Percentiles rank a stretch among this genome's conserved stretches.
phyloP scores from a whole-genome alignment of 805 yeast genomes.

The Debaryomyces hansenii region DNA sequence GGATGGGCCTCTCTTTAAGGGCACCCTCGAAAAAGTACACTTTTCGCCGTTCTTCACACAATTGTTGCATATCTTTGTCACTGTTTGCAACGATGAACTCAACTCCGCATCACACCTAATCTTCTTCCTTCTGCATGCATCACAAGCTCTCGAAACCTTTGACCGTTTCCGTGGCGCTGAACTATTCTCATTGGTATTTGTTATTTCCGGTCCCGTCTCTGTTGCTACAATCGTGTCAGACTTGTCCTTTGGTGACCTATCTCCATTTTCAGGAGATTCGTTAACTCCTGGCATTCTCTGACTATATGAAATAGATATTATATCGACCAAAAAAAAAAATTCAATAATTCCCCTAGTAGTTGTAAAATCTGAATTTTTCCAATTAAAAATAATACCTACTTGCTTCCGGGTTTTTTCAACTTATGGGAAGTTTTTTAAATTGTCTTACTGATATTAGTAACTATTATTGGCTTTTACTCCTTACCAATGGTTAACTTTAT shows the following conservation, averaged over 20 bases:
- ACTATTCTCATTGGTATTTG: not conserved
- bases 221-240: not conserved
- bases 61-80: constrained; percentile 58
- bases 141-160: constrained; percentile 81
- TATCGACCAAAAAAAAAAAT: too few species aligned
- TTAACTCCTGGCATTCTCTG: too few species aligned
- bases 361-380: not conserved
- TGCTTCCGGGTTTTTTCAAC: too few species aligned
- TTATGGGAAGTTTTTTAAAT: too few species aligned
- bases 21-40: constrained; percentile 70
- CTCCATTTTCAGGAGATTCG: not conserved
- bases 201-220: constrained; percentile 7
- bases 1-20: constrained; percentile 76
- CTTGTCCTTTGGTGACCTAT: not conserved
- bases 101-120: constrained; percentile 67
- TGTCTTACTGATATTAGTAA: too few species aligned
- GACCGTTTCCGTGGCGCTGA: constrained; percentile 52
- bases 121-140: constrained; percentile 73
- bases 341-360: too few species aligned
- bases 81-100: constrained; percentile 41
- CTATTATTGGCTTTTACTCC: too few species aligned
- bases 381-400: not conserved
- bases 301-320: too few species aligned
- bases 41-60: constrained; percentile 59
- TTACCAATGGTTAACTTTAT: too few species aligned